Conservation (phyloP, 192 early-diverging fungal species). For the Physocladia obscura region DNA sequence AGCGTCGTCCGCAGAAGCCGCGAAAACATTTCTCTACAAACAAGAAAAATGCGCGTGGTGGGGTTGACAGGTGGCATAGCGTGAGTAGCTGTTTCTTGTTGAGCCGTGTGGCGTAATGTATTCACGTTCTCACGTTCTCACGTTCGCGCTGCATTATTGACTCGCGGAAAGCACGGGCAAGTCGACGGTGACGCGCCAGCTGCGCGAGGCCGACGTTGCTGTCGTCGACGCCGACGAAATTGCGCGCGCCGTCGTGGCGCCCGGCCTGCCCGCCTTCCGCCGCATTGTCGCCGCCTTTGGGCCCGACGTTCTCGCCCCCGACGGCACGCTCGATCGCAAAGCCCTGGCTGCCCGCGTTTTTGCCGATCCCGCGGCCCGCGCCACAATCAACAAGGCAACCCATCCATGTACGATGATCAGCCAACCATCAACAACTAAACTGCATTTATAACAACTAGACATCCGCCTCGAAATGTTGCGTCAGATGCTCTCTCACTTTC, state of each 20-base stretch:
- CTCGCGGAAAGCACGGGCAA: slow-evolving; percentile 58
- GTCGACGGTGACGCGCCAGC: slow-evolving; percentile 69
- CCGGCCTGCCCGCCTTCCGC: slow-evolving; percentile 66
- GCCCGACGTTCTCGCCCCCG: slow-evolving; percentile 48
- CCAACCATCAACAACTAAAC: too few species aligned
- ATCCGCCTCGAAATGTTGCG: slow-evolving; percentile 81
- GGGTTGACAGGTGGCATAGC: slow-evolving; percentile 97
- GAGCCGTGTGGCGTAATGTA: neutral
- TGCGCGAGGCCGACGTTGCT: slow-evolving; percentile 48
- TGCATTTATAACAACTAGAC: slow-evolving; percentile 26
- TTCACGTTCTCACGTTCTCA: too few species aligned
- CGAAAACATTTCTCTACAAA: neutral
- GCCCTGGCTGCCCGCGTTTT: neutral
- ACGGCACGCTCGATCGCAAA: slow-evolving; percentile 62
- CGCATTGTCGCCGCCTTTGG: slow-evolving; percentile 80
- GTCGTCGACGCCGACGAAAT: slow-evolving; percentile 91
- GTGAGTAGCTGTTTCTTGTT: slow-evolving; percentile 50
- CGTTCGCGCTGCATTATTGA: too few species aligned
- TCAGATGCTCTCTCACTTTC: slow-evolving; percentile 65
- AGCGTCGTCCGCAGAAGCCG: too few species aligned
- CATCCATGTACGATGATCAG: slow-evolving; percentile 68
- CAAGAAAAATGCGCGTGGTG: slow-evolving; percentile 77
- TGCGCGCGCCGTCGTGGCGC: slow-evolving; percentile 68
- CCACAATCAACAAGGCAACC: slow-evolving; percentile 76
- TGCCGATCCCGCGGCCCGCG: slow-evolving; percentile 62